A percentile compares a stretch with the other conserved stretches of the same genome.
These are phyloP conservation scores for Rhizophagus prolifer DNA, from an alignment of 192 early-diverging fungal genomes.

Conservation along the genomic window DNA sequence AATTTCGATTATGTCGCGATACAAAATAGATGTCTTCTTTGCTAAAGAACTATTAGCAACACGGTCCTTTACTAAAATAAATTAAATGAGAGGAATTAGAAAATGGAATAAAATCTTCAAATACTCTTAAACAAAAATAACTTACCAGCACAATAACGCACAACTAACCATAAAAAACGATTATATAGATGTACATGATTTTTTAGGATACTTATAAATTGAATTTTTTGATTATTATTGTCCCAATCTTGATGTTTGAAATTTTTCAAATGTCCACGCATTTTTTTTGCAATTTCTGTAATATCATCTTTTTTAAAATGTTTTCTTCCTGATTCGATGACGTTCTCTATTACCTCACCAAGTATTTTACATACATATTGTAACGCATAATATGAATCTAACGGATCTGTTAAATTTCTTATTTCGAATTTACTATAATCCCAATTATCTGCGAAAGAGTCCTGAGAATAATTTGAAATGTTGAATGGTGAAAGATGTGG, in stretches of 20 bases:
- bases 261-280: not conserved
- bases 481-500: no score
- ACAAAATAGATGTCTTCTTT: not conserved
- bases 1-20: not conserved
- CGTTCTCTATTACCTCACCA: not conserved
- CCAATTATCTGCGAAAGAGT: no score
- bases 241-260: not conserved
- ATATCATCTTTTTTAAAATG: not conserved
- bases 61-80: no score
- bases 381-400: not conserved
- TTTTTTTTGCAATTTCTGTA: not conserved
- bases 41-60: not conserved
- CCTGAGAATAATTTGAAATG: no score
- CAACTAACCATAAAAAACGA: not conserved
- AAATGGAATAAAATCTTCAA: not conserved
- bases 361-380: not conserved
- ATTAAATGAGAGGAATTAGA: not conserved
- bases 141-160: not conserved
- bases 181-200: not conserved
- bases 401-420: not conserved
- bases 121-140: not conserved
- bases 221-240: not conserved
- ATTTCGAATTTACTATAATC: not conserved
- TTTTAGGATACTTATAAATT: not conserved
- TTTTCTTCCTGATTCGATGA: not conserved